Percentiles rank a stretch among this genome's conserved stretches.
Evolutionary conservation across 1,139 yeast genomes (phyloP).

Genomic region (Kodamaea alishanica): DNA sequence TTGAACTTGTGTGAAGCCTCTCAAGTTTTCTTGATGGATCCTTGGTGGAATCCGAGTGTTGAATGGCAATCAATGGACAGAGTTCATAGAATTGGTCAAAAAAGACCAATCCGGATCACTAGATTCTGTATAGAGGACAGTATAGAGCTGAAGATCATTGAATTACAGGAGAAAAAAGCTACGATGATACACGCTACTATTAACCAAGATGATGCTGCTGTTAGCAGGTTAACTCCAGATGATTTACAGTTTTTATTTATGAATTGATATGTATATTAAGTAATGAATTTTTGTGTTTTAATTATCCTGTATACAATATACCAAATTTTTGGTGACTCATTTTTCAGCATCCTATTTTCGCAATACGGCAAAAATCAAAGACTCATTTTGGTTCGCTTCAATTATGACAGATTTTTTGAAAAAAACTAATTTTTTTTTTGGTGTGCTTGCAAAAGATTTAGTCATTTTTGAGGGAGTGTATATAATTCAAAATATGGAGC

Average conservation of each 20-base stretch:
- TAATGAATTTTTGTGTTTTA: background rate
- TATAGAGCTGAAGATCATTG: conserved; percentile 92
- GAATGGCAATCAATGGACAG: conserved; percentile 99
- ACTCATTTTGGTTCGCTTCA: too few relatives aligned
- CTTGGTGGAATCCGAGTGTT: conserved; percentile 99
- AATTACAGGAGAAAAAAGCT: conserved; percentile 93
- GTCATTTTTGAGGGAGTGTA: too few relatives aligned
- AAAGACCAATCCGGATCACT: conserved; percentile 89
- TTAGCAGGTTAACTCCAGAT: conserved; percentile 81
- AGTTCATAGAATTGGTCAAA: conserved; percentile 96
- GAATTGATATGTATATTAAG: conserved; percentile 36
- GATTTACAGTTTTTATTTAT: conserved; percentile 91
- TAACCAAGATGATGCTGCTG: conserved; percentile 87
- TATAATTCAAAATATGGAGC: too few relatives aligned
- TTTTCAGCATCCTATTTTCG: too few relatives aligned
- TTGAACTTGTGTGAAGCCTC: conserved; percentile 94
- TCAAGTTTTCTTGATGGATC: conserved; percentile 90
- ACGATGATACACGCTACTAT: conserved; percentile 97
- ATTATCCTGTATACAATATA: too few relatives aligned
- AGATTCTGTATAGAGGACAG: conserved; percentile 93
- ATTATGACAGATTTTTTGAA: too few relatives aligned
- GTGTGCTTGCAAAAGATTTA: too few relatives aligned
- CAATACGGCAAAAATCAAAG: too few relatives aligned
- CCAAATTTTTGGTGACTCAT: too few relatives aligned
- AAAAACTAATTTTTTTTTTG: too few relatives aligned